Conservation (phyloP, 306 rosid genomes). For the Crataegus laevigata region DNA sequence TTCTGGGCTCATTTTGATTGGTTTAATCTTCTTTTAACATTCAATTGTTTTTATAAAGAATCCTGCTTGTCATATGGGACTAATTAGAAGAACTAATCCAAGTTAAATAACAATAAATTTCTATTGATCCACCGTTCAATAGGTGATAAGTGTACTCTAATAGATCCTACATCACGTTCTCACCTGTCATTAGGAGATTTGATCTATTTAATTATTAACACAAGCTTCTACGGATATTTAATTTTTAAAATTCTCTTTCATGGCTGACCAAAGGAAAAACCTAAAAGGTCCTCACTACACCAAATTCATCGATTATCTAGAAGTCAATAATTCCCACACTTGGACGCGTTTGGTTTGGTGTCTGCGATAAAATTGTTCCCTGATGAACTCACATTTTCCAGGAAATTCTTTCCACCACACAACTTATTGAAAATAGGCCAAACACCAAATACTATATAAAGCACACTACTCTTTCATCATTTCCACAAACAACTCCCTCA, state of each 20-base stretch:
- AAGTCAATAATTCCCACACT: slow-evolving; percentile 1
- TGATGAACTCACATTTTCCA: not conserved
- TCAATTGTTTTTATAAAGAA: too few species aligned
- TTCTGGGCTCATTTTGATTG: too few species aligned
- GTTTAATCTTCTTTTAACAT: too few species aligned
- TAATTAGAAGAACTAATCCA: too few species aligned
- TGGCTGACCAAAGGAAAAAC: not conserved
- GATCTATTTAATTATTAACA: too few species aligned
- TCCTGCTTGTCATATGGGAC: too few species aligned
- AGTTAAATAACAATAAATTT: not conserved
- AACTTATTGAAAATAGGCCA: not conserved
- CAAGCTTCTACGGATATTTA: not conserved
- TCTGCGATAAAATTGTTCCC: not conserved
- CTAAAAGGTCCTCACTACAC: not conserved
- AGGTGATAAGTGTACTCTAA: not conserved
- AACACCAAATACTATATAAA: not conserved
- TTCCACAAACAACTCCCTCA: not conserved
- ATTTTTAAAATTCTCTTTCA: not conserved
- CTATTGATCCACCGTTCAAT: not conserved
- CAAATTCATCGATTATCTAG: not conserved
- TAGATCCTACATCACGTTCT: not conserved
- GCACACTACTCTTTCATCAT: not conserved
- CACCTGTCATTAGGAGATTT: not conserved
- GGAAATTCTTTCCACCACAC: not conserved
- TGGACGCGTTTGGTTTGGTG: slow-evolving; percentile 15